Base-by-base conservation (phyloP, 139 green algal species). In the Chlorella sp. region DNA sequence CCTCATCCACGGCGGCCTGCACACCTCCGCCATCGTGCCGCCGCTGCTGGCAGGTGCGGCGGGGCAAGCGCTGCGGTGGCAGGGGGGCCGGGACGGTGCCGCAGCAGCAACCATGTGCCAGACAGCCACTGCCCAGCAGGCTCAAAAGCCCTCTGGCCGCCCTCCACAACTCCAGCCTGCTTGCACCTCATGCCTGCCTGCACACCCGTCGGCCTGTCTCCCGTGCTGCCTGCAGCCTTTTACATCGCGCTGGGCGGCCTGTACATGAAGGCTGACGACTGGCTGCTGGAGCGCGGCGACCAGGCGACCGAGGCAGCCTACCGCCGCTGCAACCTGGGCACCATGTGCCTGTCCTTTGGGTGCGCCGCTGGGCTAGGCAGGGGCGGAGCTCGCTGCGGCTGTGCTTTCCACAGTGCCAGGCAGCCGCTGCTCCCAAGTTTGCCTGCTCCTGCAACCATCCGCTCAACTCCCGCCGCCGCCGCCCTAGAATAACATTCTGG, bases 21-120 rank as follows among this genome's bases (percentile, higher is more conserved):
- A 81, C 26, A 94, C 90, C 19, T 91, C 85, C 0, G 30, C 77
- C 22, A 30, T 82, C 3, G 91, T 94, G n/a, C 91, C 91, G 24
- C 77, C 81, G 2, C 86, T 94, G 68, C 88, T 94, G 30, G 89
- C 84, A 60, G 72, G 72, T 26, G 24, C 22, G 72, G 13, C 41
- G 26, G 17, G 7, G 4, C 30, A 7, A 30, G 40, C 28, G 40
- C 19, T 8, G 40, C 24, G 1, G 68, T 3, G 26, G 8, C 30
- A 73, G 32, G 34, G 67, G 17, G 17, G 16, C 30, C 14, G 13
- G 34, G 2, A 30, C 0, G 67, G 67, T 34, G 22, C 28, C 28
- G 34, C 67, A 46, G 67, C 67, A 43, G 36, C 1, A 7, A 19
- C 56, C 16, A 36, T 32, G 30, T 19, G 64, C 11, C 51, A 2